These are phyloP conservation scores for Cicer bijugum DNA, from an alignment of 306 rosid species.

Conservation along the genomic window DNA sequence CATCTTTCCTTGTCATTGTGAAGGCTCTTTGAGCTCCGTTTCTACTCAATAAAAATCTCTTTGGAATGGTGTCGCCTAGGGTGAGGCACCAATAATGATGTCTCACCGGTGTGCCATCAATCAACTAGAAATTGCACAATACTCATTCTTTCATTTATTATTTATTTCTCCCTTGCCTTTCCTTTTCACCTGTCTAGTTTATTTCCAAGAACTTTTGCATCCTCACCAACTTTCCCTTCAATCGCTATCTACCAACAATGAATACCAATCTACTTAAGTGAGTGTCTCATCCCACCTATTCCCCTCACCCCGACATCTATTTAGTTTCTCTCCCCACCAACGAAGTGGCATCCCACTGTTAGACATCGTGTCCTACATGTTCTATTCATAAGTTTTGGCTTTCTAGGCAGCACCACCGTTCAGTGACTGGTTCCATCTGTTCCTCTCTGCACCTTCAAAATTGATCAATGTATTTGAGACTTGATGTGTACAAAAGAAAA, in stretches of 20 bases:
- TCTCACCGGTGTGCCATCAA: not conserved
- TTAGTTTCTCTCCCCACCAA: not conserved
- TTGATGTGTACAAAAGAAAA: not conserved
- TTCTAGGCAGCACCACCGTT: not conserved
- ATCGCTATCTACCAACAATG: not conserved
- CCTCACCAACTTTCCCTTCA: not conserved
- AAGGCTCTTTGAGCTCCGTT: slow-evolving; percentile 3
- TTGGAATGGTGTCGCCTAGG: not conserved
- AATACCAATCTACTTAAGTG: not conserved
- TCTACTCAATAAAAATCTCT: not conserved
- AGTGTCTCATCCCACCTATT: not conserved
- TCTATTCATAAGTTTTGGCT: not conserved
- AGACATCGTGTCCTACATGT: not conserved
- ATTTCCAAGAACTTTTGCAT: not conserved
- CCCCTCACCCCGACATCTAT: not conserved
- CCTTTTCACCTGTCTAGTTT: not conserved
- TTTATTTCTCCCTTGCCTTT: not conserved
- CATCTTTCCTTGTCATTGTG: not conserved
- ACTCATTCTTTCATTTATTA: not conserved
- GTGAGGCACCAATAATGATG: not conserved
- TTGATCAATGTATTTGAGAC: not conserved
- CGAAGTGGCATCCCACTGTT: not conserved
- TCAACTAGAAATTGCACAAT: not conserved
- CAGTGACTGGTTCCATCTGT: no score
- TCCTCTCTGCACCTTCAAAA: not conserved